These are phyloP conservation scores for Talaromyces nanjingensis DNA, from an alignment of 495 filamentous ascomycete species.

Conservation along the genomic window DNA sequence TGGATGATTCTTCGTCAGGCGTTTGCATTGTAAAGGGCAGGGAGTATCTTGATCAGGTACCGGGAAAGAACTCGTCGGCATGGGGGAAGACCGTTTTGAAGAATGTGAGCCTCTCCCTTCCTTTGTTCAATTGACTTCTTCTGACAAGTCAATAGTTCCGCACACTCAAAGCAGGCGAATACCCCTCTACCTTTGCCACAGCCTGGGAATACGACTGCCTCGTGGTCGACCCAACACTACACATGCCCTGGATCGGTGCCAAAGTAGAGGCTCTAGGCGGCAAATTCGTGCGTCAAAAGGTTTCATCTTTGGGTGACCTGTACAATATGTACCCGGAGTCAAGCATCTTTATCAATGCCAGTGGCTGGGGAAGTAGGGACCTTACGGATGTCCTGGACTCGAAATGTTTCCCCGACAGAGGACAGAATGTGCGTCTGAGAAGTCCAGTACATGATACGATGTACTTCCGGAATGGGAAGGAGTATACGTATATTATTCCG, in stretches of 20 bases:
- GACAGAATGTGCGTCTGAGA: constrained; percentile 35
- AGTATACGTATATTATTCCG: constrained; percentile 47
- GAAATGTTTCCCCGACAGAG: constrained; percentile 33
- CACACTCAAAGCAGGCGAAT: constrained; percentile 26
- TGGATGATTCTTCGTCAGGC: constrained; percentile 28
- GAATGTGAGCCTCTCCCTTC: constrained; percentile 20
- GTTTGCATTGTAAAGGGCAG: constrained; percentile 31
- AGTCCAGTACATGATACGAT: constrained; percentile 26
- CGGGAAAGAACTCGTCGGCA: constrained; percentile 25
- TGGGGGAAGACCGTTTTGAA: constrained; percentile 34
- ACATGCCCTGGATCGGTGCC: constrained; percentile 33
- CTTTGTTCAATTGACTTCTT: not conserved
- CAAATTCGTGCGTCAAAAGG: constrained; percentile 30
- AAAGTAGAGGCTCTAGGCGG: constrained; percentile 28
- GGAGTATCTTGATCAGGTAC: constrained; percentile 34
- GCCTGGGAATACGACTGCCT: constrained; percentile 36
- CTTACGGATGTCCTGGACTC: constrained; percentile 33
- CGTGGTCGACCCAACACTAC: constrained; percentile 34
- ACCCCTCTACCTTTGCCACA: constrained; percentile 28
- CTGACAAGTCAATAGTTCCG: constrained; percentile 26
- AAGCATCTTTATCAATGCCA: constrained; percentile 37
- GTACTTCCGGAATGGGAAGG: constrained; percentile 37
- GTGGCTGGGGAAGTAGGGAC: constrained; percentile 30
- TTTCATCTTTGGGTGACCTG: constrained; percentile 30
- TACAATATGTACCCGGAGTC: constrained; percentile 34